phyloP scores from a whole-genome alignment of 2,329 filamentous ascomycete genomes.

The Chrysoporthe cubensis region DNA sequence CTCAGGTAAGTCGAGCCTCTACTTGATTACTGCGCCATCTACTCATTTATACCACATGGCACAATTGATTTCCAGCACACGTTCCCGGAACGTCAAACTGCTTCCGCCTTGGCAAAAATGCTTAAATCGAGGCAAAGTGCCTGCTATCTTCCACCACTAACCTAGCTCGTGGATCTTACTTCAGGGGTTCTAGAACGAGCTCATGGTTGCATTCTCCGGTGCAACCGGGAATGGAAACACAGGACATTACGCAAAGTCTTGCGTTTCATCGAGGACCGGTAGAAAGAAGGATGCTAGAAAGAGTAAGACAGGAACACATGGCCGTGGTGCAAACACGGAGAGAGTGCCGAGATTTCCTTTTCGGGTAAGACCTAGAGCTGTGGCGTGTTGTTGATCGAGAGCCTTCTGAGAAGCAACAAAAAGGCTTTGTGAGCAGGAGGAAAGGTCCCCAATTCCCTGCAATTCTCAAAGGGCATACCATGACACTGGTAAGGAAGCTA shows the following conservation, averaged over 20 bases:
- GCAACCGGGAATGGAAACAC: background rate
- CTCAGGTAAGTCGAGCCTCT: background rate
- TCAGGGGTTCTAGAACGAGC: background rate
- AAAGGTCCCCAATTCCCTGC: no score
- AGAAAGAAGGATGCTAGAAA: background rate
- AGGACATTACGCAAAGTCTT: background rate
- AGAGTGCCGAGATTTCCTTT: constrained; percentile 26
- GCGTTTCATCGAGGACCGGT: background rate
- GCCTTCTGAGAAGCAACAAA: background rate
- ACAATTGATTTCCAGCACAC: background rate
- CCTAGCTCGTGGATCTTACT: background rate
- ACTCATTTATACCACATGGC: constrained; percentile 15
- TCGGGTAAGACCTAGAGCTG: constrained; percentile 5
- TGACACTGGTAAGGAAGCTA: background rate
- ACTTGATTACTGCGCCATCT: background rate
- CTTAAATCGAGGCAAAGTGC: constrained; percentile 5
- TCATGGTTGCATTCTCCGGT: constrained; percentile 7
- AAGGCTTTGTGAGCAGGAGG: background rate
- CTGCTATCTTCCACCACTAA: constrained; percentile 7
- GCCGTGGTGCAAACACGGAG: constrained; percentile 20
- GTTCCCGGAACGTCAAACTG: constrained; percentile 10
- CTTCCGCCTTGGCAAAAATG: constrained; percentile 12
- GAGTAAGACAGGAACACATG: constrained; percentile 1
- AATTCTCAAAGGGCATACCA: no score
- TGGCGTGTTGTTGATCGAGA: background rate